Percentiles rank a stretch among this genome's conserved stretches.
phyloP scores from a whole-genome alignment of 768 basidiomycete species.

The Boletellus ananas region DNA sequence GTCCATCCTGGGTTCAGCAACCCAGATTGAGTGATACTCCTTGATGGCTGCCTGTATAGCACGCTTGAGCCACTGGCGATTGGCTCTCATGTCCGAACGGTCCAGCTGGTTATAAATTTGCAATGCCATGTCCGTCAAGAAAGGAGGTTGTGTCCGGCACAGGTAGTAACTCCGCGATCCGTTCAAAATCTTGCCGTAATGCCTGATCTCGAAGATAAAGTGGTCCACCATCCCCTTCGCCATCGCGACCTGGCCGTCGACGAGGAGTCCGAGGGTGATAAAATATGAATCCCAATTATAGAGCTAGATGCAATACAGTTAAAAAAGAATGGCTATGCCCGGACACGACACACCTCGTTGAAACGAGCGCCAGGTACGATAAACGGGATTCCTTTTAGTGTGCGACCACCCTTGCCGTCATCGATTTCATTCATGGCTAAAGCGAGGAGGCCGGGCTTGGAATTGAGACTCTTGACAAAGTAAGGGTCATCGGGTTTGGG shows the following conservation, averaged over 20 bases:
- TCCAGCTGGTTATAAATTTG: slow-evolving; percentile 98
- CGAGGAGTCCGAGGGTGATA: slow-evolving; percentile 87
- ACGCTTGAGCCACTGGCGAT: slow-evolving; percentile 89
- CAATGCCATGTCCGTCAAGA: slow-evolving; percentile 97
- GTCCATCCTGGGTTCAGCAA: slow-evolving; percentile 91
- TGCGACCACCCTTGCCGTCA: slow-evolving; percentile 72
- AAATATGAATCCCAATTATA: slow-evolving; percentile 98
- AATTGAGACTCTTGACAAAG: slow-evolving; percentile 91
- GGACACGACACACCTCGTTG: slow-evolving; percentile 67
- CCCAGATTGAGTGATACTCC: slow-evolving; percentile 98
- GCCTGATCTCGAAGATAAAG: slow-evolving; percentile 98
- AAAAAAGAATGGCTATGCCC: slow-evolving; percentile 2
- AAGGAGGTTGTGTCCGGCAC: slow-evolving; percentile 94
- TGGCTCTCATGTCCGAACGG: slow-evolving; percentile 67
- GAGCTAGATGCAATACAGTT: slow-evolving; percentile 43
- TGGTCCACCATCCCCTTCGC: slow-evolving; percentile 99
- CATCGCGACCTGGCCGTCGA: slow-evolving; percentile 91
- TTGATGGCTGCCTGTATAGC: slow-evolving; percentile 98
- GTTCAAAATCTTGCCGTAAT: slow-evolving; percentile 96
- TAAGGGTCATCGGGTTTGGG: slow-evolving; percentile 78
- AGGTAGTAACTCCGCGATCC: slow-evolving; percentile 95
- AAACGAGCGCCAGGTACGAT: slow-evolving; percentile 95
- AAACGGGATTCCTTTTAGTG: slow-evolving; percentile 92
- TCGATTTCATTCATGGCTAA: slow-evolving; percentile 93
- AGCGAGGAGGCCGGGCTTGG: slow-evolving; percentile 90